Percentiles rank a stretch among this genome's conserved stretches.
Evolutionary conservation across 164 flowering plant genomes (phyloP).

Genomic region (Macadamia tetraphylla): DNA sequence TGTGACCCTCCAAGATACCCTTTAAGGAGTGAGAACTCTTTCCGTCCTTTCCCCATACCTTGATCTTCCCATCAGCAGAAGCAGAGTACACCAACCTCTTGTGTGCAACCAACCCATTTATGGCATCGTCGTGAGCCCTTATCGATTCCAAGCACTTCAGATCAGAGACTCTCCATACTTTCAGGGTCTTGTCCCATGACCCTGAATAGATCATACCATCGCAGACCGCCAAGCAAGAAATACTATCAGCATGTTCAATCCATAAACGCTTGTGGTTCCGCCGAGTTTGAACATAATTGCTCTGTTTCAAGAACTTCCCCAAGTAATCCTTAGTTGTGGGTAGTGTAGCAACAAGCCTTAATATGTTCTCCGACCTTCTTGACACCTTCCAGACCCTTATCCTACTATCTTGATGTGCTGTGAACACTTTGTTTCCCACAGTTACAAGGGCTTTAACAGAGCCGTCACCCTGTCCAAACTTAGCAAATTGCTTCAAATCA

Average conservation of each 20-base stretch:
- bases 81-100: conserved; percentile 69
- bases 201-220: conserved; percentile 85
- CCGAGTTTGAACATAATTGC: conserved; percentile 81
- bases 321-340: conserved; percentile 85
- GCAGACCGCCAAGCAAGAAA: conserved; percentile 66
- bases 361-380: conserved; percentile 65
- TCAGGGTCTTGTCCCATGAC: conserved; percentile 92
- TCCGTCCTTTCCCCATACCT: conserved; percentile 59
- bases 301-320: conserved; percentile 84
- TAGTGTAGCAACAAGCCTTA: conserved; percentile 59
- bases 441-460: conserved; percentile 78
- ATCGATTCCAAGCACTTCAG: conserved; percentile 87
- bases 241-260: conserved; percentile 97
- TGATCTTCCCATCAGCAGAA: conserved; percentile 89
- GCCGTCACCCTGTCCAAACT: conserved; percentile 87
- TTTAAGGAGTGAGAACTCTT: conserved; percentile 35
- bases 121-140: conserved; percentile 89
- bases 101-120: conserved; percentile 55
- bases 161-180: conserved; percentile 86
- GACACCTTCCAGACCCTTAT: conserved; percentile 93
- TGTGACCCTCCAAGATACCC: conserved; percentile 67
- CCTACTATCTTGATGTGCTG: conserved; percentile 87
- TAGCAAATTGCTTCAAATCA: conserved; percentile 61
- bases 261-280: conserved; percentile 66
- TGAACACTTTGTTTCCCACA: conserved; percentile 69